Percentiles rank a stretch among this genome's conserved stretches.
Conservation (phyloP, 805 yeast genomes). For the Schizosaccharomyces lindneri region DNA sequence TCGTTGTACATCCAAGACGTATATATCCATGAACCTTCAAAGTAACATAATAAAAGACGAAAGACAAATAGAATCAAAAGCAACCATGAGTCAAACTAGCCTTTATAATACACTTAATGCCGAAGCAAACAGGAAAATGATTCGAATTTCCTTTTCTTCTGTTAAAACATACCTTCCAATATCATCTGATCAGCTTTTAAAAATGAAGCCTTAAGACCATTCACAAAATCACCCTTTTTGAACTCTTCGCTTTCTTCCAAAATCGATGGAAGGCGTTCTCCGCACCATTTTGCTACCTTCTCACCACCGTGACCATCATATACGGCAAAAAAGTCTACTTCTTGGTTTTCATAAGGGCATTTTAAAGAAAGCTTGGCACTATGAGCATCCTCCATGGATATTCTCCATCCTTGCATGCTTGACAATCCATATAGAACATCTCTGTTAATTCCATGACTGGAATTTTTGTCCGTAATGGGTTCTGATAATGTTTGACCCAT, state of each 20-base stretch:
- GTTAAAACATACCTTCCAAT: conserved; percentile 17
- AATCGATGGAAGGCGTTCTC: conserved; percentile 47
- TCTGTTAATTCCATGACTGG: conserved; percentile 39
- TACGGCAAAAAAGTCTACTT: conserved; percentile 68
- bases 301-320: conserved; percentile 96
- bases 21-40: too few relatives aligned
- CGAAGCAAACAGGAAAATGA: background rate
- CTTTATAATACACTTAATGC: background rate
- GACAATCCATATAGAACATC: conserved; percentile 65
- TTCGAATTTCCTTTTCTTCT: background rate
- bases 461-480: conserved; percentile 46
- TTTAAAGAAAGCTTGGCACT: conserved; percentile 32
- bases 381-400: conserved; percentile 92
- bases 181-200: conserved; percentile 65
- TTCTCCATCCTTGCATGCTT: conserved; percentile 99
- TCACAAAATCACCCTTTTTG: conserved; percentile 29
- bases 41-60: too few relatives aligned
- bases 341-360: conserved; percentile 15
- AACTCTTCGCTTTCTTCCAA: conserved; percentile 38
- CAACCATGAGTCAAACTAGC: too few relatives aligned
- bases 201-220: conserved; percentile 65
- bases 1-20: too few relatives aligned
- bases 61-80: background rate
- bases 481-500: conserved; percentile 97
- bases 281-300: conserved; percentile 74